A percentile compares a stretch with the other conserved stretches of the same genome.
Evolutionary conservation across 331 rosid species (phyloP).

Genomic region (Rhamnella rubrinervis): DNA sequence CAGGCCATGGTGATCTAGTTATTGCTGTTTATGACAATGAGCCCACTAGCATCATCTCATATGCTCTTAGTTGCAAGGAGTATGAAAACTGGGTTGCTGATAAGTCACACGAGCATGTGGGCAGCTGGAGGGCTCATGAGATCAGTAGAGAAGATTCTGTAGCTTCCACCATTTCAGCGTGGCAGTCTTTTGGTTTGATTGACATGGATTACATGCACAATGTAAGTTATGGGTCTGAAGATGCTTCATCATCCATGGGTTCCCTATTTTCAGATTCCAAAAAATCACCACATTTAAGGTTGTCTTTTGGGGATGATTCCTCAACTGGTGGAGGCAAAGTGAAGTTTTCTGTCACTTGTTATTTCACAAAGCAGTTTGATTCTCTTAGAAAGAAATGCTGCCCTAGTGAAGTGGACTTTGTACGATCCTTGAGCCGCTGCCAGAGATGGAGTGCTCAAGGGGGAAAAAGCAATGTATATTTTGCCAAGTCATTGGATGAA

Average conservation of each 20-base stretch:
- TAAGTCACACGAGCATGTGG: conserved; percentile 48
- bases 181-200: conserved; percentile 68
- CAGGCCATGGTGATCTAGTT: conserved; percentile 54
- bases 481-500: conserved; percentile 93
- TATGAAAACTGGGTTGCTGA: conserved; percentile 74
- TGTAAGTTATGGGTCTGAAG: conserved; percentile 76
- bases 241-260: conserved; percentile 62
- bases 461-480: conserved; percentile 94
- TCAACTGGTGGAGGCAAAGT: conserved; percentile 63
- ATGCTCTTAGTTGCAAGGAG: conserved; percentile 82
- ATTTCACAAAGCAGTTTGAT: conserved; percentile 84
- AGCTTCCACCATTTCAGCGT: conserved; percentile 61
- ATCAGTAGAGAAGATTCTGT: conserved; percentile 53
- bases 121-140: conserved; percentile 42
- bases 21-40: conserved; percentile 93
- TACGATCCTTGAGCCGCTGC: conserved; percentile 88
- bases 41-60: conserved; percentile 86
- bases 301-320: conserved; percentile 74
- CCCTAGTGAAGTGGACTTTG: conserved; percentile 73
- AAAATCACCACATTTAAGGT: conserved; percentile 64
- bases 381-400: conserved; percentile 81
- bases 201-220: conserved; percentile 72
- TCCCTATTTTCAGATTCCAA: conserved; percentile 62
- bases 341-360: conserved; percentile 93
- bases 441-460: conserved; percentile 95